Percentiles rank a stretch among this genome's conserved stretches.
Conservation (phyloP, 495 filamentous ascomycete species). For the Hyphodiscus hymeniophilus region DNA sequence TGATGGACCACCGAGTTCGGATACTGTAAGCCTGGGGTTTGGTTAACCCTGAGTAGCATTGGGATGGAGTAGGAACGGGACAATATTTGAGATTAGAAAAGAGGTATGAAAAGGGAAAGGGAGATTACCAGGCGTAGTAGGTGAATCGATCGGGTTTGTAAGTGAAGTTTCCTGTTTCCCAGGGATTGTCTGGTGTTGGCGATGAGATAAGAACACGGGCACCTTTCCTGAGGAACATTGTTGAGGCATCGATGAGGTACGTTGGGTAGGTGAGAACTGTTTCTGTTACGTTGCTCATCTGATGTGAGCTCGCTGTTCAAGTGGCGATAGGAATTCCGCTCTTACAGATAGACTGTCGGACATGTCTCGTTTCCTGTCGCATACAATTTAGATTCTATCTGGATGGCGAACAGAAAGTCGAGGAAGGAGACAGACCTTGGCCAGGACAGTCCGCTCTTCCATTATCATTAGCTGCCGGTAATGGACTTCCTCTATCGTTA, state of each 20-base stretch:
- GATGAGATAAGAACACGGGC: conserved; percentile 50
- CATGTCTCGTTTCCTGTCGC: conserved; percentile 49
- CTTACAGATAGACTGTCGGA: conserved; percentile 29
- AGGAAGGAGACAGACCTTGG: background rate
- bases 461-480: conserved; percentile 28
- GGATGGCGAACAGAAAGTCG: too few relatives aligned
- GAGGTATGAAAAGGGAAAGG: background rate
- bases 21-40: conserved; percentile 16
- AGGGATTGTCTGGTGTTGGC: conserved; percentile 46
- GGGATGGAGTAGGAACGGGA: background rate
- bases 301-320: background rate
- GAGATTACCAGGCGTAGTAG: conserved; percentile 33
- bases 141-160: conserved; percentile 40
- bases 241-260: conserved; percentile 48
- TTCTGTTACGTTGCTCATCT: conserved; percentile 41
- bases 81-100: too few relatives aligned
- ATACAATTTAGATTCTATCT: conserved; percentile 3
- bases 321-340: background rate
- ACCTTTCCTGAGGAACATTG: conserved; percentile 41
- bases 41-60: background rate
- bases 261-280: conserved; percentile 50
- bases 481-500: conserved; percentile 34
- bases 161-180: conserved; percentile 42
- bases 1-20: conserved; percentile 22
- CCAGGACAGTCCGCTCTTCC: conserved; percentile 45